Conservation (phyloP, 352 stramenopile genomes). For the Pythium folliculosum region DNA sequence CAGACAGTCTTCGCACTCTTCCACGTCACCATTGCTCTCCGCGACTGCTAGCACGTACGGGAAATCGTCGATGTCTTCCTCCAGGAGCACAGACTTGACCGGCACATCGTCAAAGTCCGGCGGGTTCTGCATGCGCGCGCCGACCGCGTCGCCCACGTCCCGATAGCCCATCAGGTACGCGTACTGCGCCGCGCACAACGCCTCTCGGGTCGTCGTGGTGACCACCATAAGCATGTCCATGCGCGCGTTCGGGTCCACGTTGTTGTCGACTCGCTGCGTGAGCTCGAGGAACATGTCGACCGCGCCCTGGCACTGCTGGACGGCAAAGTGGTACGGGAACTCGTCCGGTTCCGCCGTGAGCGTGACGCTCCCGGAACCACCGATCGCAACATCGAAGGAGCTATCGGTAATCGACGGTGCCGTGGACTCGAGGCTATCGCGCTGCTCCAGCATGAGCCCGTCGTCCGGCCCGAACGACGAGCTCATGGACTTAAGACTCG, state of each 20-base stretch:
- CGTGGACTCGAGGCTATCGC: neutral
- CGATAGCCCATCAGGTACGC: conserved; percentile 9
- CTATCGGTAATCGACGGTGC: neutral
- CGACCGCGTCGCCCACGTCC: conserved; percentile 11
- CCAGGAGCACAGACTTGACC: neutral
- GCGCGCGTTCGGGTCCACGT: neutral
- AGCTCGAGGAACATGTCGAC: conserved; percentile 11
- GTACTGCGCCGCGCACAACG: conserved; percentile 15
- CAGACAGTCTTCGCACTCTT: neutral
- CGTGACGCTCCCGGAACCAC: neutral
- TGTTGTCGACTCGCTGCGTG: conserved; percentile 1
- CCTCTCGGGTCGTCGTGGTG: conserved; percentile 7
- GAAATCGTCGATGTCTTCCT: conserved; percentile 11
- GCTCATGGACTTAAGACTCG: neutral
- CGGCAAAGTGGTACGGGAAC: neutral
- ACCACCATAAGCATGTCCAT: conserved; percentile 11
- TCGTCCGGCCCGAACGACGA: neutral
- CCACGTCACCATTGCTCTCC: neutral
- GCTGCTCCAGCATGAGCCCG: neutral
- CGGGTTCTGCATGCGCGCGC: neutral
- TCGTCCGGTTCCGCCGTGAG: conserved; percentile 1
- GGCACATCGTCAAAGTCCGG: neutral
- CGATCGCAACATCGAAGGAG: neutral
- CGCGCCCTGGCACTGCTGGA: conserved; percentile 1
- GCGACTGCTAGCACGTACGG: conserved; percentile 5